phyloP scores from a whole-genome alignment of 495 filamentous ascomycete genomes.

The Venustampulla echinocandica region DNA sequence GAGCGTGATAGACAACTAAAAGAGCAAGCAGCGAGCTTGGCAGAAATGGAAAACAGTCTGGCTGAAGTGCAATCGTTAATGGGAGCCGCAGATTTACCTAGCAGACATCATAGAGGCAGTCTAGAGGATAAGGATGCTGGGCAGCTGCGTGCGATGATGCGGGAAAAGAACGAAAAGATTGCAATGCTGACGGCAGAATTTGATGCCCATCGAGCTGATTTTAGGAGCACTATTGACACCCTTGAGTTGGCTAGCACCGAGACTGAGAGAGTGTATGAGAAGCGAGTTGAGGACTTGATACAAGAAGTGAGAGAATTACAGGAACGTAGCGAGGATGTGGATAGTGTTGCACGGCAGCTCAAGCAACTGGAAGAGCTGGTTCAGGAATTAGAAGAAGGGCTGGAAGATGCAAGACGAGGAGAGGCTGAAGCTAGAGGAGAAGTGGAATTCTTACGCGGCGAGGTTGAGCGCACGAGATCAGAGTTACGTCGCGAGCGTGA shows the following conservation, averaged over 20 bases:
- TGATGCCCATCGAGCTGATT: constrained; percentile 90
- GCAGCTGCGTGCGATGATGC: constrained; percentile 69
- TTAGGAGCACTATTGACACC: constrained; percentile 92
- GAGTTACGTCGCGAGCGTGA: constrained; percentile 88
- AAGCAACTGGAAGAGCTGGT: constrained; percentile 95
- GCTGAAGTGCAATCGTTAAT: constrained; percentile 66
- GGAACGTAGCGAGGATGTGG: constrained; percentile 77
- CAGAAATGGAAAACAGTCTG: constrained; percentile 77
- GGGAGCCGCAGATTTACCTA: constrained; percentile 26
- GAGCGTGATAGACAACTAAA: constrained; percentile 80
- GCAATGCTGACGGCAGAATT: constrained; percentile 87
- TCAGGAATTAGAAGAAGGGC: constrained; percentile 89
- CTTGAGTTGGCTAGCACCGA: constrained; percentile 93
- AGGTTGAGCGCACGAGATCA: constrained; percentile 87
- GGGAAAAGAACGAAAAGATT: constrained; percentile 97
- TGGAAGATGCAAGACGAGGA: constrained; percentile 92
- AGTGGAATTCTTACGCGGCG: constrained; percentile 90
- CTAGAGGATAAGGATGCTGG: constrained; percentile 70
- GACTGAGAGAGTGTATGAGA: constrained; percentile 96
- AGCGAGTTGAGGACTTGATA: constrained; percentile 80
- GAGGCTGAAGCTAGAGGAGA: constrained; percentile 95
- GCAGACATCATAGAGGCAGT: constrained; percentile 35
- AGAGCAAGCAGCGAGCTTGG: constrained; percentile 70
- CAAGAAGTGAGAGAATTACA: constrained; percentile 75
- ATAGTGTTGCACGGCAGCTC: constrained; percentile 79